A percentile compares a stretch with the other conserved stretches of the same genome.
Evolutionary conservation across 148 eudicot species (phyloP).

Genomic region (Camellia lanceoleosa): DNA sequence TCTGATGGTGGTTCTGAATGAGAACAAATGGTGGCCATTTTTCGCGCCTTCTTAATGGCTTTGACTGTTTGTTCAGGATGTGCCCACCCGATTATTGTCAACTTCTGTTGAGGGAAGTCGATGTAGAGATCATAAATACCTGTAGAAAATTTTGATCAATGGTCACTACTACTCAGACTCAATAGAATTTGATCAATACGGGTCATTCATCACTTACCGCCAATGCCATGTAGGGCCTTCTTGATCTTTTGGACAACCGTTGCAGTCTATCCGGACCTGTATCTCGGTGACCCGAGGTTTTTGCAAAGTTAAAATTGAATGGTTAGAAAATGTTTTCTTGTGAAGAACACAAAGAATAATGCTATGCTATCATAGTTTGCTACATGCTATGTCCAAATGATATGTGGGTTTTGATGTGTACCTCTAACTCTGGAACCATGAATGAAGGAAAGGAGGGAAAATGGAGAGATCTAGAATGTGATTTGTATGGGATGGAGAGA

Average conservation of each 20-base stretch:
- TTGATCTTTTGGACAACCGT: slow-evolving; percentile 90
- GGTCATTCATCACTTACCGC: slow-evolving; percentile 33
- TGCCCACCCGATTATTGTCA: slow-evolving; percentile 74
- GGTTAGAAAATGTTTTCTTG: neutral
- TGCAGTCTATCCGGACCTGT: slow-evolving; percentile 82
- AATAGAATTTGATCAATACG: neutral
- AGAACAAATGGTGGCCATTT: slow-evolving; percentile 69
- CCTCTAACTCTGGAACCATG: slow-evolving; percentile 62
- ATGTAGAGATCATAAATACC: slow-evolving; percentile 70
- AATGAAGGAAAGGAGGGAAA: slow-evolving; percentile 22
- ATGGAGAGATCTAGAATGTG: slow-evolving; percentile 15
- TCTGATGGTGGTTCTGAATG: slow-evolving; percentile 53
- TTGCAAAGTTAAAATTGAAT: slow-evolving; percentile 43
- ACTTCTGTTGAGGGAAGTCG: slow-evolving; percentile 66
- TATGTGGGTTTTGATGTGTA: slow-evolving; percentile 22
- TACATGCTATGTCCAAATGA: neutral
- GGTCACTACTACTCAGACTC: too few relatives aligned
- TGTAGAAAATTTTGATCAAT: slow-evolving; percentile 21
- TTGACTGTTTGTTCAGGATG: slow-evolving; percentile 75
- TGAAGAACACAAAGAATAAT: neutral
- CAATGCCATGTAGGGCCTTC: slow-evolving; percentile 69
- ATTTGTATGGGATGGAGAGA: slow-evolving; percentile 24
- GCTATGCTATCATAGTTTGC: neutral
- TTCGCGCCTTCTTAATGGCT: slow-evolving; percentile 78
- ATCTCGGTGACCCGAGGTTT: slow-evolving; percentile 74